These are phyloP conservation scores for Scedosporium aurantiacum DNA, from an alignment of 2,329 filamentous ascomycete species.

Conservation along the genomic window DNA sequence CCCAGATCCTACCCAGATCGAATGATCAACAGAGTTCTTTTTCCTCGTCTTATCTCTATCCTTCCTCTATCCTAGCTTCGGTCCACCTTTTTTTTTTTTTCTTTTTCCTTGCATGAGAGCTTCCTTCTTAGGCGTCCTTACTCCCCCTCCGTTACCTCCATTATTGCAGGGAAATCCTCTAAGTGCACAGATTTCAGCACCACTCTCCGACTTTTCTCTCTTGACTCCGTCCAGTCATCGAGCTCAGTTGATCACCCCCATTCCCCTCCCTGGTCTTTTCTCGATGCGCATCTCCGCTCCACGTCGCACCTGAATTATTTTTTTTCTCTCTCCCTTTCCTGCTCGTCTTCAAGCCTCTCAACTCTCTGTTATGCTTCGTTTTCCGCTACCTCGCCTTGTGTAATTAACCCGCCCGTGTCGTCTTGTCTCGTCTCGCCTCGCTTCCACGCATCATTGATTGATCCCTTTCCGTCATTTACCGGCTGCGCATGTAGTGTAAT, in stretches of 20 bases:
- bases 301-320: background rate
- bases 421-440: background rate
- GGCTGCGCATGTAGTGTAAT: too few species aligned
- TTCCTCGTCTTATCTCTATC: too few species aligned
- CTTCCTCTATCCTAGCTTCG: too few species aligned
- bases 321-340: background rate
- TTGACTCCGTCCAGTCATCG: background rate
- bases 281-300: conserved; percentile 2
- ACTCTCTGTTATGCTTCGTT: background rate
- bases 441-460: background rate
- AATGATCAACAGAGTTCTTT: too few species aligned
- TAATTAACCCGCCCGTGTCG: background rate
- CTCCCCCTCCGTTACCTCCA: too few species aligned
- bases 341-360: background rate
- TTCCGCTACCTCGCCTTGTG: background rate
- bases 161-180: too few species aligned
- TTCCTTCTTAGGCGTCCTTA: too few species aligned
- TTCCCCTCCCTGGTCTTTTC: background rate
- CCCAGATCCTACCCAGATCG: too few species aligned
- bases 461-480: background rate
- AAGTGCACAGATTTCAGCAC: background rate
- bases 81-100: too few species aligned
- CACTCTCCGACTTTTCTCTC: background rate
- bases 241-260: too few species aligned
- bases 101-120: too few species aligned